Conservation (phyloP, 306 rosid species). For the Ochetophila trinervis region DNA sequence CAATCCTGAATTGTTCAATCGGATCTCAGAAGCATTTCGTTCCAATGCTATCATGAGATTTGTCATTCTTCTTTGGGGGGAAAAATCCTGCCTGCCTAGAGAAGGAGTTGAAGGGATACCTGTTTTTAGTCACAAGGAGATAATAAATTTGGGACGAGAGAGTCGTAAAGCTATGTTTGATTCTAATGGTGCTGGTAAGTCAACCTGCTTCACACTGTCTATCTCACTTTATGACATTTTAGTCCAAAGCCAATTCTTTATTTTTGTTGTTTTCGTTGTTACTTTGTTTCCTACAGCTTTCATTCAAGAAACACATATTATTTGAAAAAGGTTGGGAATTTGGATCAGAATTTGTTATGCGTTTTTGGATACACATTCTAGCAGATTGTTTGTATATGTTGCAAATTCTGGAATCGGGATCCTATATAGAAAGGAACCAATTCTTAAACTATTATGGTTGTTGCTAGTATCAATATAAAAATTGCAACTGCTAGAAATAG, state of each 20-base stretch:
- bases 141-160: constrained; percentile 58
- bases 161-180: constrained; percentile 45
- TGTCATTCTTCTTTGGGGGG: constrained; percentile 92
- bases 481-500: too few relatives aligned
- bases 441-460: too few relatives aligned
- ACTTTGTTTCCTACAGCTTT: too few relatives aligned
- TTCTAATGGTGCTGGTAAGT: constrained; percentile 61
- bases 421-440: too few relatives aligned
- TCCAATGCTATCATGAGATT: constrained; percentile 57
- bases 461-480: too few relatives aligned
- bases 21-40: constrained; percentile 52
- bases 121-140: constrained; percentile 56
- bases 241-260: background rate
- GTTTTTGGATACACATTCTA: too few relatives aligned
- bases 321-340: too few relatives aligned
- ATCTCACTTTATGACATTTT: background rate
- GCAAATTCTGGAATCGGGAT: too few relatives aligned
- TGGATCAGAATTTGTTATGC: too few relatives aligned
- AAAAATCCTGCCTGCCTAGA: constrained; percentile 52
- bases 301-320: too few relatives aligned
- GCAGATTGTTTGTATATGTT: too few relatives aligned
- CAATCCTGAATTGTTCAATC: constrained; percentile 73
- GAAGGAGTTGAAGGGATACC: constrained; percentile 45
- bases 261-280: too few relatives aligned
- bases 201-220: constrained; percentile 9